phyloP scores from a whole-genome alignment of 108 stramenopile species.

The Nitzschia sp. region DNA sequence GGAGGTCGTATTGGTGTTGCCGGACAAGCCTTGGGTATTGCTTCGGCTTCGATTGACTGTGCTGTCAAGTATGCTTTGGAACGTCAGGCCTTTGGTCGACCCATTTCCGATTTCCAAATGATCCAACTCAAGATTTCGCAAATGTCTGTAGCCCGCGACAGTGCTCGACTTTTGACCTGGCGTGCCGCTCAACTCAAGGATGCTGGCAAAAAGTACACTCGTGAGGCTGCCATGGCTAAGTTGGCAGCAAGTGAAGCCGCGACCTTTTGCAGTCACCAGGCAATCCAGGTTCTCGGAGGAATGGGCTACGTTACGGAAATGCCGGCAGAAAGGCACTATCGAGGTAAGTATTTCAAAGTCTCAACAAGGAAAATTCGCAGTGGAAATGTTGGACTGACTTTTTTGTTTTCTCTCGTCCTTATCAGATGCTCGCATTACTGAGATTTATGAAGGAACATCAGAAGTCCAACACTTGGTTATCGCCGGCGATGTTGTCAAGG shows the following conservation, averaged over 20 bases:
- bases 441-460: constrained; percentile 97
- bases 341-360: constrained; percentile 32
- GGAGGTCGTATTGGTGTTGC: constrained; percentile 97
- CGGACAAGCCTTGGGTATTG: constrained; percentile 94
- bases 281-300: constrained; percentile 94
- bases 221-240: constrained; percentile 98
- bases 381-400: not conserved
- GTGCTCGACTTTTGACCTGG: constrained; percentile 96
- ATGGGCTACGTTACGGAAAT: constrained; percentile 98
- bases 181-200: constrained; percentile 93
- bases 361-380: too few species aligned
- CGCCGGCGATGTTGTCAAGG: constrained; percentile 92
- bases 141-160: constrained; percentile 87
- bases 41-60: constrained; percentile 92
- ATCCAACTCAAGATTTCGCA: constrained; percentile 92
- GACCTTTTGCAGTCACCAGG: constrained; percentile 94
- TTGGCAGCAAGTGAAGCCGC: constrained; percentile 93
- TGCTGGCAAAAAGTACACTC: constrained; percentile 71
- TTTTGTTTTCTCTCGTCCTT: not conserved
- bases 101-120: constrained; percentile 90
- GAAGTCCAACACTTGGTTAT: constrained; percentile 97
- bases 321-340: constrained; percentile 97
- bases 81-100: constrained; percentile 93
- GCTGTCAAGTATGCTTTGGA: constrained; percentile 94
- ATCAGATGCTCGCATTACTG: constrained; percentile 96